phyloP scores from a whole-genome alignment of 2,329 filamentous ascomycete species.

The Didymella sp. region DNA sequence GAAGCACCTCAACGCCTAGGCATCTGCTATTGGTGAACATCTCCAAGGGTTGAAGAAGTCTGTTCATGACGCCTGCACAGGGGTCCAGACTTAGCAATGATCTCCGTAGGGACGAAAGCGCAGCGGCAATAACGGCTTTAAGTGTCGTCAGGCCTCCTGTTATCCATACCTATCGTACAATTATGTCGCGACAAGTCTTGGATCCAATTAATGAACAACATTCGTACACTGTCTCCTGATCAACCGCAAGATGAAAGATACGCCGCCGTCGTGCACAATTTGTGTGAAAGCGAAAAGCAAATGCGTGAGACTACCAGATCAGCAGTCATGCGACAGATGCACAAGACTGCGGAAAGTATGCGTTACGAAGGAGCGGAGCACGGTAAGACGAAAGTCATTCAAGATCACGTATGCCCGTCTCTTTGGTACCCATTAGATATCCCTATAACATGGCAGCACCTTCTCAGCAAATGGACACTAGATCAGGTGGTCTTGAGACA shows the following conservation, averaged over 20 bases:
- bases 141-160: neutral
- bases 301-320: conserved; percentile 4
- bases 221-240: neutral
- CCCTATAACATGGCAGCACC: neutral
- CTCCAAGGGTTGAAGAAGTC: neutral
- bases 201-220: neutral
- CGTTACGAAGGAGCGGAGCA: neutral
- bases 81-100: neutral
- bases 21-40: neutral
- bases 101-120: neutral
- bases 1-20: conserved; percentile 16
- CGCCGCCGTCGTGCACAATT: neutral
- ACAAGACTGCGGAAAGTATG: neutral
- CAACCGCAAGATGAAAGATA: neutral
- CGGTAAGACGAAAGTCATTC: neutral
- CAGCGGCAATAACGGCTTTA: conserved; percentile 4
- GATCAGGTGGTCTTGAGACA: neutral
- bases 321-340: conserved; percentile 10
- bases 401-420: neutral
- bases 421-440: neutral
- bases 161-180: neutral
- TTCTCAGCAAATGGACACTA: neutral
- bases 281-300: conserved; percentile 16
- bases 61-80: neutral
- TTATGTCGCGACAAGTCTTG: neutral